Percentiles rank a stretch among this genome's conserved stretches.
Evolutionary conservation across 2,329 filamentous ascomycete genomes (phyloP).

Genomic region (Neonectria faginata): DNA sequence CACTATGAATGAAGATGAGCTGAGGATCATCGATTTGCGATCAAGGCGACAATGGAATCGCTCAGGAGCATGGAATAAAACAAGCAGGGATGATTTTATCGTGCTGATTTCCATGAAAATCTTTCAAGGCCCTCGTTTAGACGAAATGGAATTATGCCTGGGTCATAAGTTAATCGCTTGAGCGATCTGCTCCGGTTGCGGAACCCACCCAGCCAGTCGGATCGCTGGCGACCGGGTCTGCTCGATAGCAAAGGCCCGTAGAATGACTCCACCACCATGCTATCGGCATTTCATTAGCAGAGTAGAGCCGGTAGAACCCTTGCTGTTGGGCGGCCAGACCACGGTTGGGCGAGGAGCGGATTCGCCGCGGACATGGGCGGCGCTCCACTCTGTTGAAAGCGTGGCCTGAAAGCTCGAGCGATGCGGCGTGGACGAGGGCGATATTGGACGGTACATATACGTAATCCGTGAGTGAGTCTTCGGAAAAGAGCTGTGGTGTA

Average conservation of each 20-base stretch:
- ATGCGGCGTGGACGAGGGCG: background rate
- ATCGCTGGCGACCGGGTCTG: background rate
- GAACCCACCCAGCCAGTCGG: background rate
- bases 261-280: background rate
- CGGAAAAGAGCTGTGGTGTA: background rate
- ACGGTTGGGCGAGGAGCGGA: background rate
- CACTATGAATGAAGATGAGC: background rate
- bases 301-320: constrained; percentile 1
- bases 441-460: background rate
- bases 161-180: background rate
- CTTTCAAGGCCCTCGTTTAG: background rate
- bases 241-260: background rate
- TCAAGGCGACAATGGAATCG: background rate
- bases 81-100: background rate
- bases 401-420: background rate
- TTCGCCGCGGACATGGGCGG: background rate
- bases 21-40: background rate
- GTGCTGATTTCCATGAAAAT: background rate
- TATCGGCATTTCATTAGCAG: background rate
- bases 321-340: background rate
- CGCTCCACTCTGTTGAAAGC: background rate
- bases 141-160: background rate
- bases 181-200: background rate
- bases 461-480: background rate
- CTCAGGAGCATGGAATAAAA: background rate